A percentile compares a stretch with the other conserved stretches of the same genome.
Evolutionary conservation across 495 filamentous ascomycete genomes (phyloP).

Genomic region (Cladorrhinum samala): DNA sequence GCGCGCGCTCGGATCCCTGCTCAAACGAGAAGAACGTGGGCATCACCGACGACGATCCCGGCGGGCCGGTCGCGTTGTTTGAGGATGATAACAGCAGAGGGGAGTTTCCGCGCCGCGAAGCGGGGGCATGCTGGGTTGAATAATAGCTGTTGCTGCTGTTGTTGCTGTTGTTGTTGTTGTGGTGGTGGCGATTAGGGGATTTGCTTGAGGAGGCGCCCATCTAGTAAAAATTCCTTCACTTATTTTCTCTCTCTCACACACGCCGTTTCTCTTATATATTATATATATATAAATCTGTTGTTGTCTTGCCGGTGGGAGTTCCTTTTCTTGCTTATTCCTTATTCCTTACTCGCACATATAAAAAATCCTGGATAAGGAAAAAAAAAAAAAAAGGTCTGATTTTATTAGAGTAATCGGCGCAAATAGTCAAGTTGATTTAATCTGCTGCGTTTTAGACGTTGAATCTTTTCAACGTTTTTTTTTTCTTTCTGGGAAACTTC

Average conservation of each 20-base stretch:
- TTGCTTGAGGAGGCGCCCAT: slow-evolving; percentile 19
- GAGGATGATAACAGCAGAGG: neutral
- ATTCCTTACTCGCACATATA: no score
- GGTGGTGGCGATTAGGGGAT: slow-evolving; percentile 2
- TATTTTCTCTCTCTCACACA: neutral
- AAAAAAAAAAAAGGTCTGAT: no score
- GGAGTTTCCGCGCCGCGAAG: neutral
- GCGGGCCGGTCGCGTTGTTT: neutral
- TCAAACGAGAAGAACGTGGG: slow-evolving; percentile 59
- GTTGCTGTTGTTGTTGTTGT: neutral
- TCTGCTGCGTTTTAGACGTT: no score
- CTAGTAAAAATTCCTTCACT: neutral
- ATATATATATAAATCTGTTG: no score
- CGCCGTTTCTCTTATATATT: no score
- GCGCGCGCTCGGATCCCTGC: slow-evolving; percentile 48
- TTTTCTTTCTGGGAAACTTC: no score
- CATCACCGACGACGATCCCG: slow-evolving; percentile 26
- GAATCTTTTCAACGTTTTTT: no score
- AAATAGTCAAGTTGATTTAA: no score
- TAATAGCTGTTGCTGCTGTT: neutral
- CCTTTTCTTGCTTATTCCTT: no score
- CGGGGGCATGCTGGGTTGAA: neutral
- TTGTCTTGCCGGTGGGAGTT: no score
- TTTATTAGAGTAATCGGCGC: no score
- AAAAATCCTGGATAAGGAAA: no score